Base-by-base conservation (phyloP, 108 stramenopile species). In the Fragilaria crotonensis region DNA sequence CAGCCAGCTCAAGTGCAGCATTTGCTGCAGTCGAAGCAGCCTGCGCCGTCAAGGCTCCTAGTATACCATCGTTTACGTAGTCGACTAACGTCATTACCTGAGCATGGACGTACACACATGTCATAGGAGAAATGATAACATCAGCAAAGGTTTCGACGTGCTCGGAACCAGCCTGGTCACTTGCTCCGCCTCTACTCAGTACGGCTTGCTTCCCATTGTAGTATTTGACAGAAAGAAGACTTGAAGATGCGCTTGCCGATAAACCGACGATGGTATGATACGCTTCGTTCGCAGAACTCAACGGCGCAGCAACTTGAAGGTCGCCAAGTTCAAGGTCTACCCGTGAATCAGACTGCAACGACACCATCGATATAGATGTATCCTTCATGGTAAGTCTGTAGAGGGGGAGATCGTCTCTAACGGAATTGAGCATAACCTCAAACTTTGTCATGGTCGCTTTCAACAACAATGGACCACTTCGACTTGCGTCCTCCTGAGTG, bases 261-360 rank as follows among this genome's bases (percentile, higher is more conserved):
- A 92, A 67, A 0, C 90, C 90, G n/a, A 92, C 70, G 46, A 92
- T 59, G 5, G 81, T 85, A 45, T 71, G 61, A 60, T 92, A 92
- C 36, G 7, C 36, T 41, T 41, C 36, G 36, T 41, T 41, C 11
- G 36, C 36, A 41, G 54, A 52, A 53, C 22, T 41, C 30, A 54
- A 51, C 33, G 74, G 80, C 18, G 54, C 77, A 2, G 68, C 63
- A 25, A 90, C 60, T 36, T 67, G 68, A 45, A 90, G 52, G 53
- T 90, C 83, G 27, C 85, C 89, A 28, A 90, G 70, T 29, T 59
- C 63, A 29, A 82, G 52, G 56, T 63, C 71, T 25, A 79, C 58
- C n/a, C 58, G 54, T 23, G 57, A 29, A 44, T 60, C 73, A 20
- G 48, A 50, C 3, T 45, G 27, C 2, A 45, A 49, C 17, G 73